Evolutionary conservation across 352 stramenopile genomes (phyloP), one percentile per base, ranked within the genome.

Genomic region (Globisporangium okanoganense): DNA sequence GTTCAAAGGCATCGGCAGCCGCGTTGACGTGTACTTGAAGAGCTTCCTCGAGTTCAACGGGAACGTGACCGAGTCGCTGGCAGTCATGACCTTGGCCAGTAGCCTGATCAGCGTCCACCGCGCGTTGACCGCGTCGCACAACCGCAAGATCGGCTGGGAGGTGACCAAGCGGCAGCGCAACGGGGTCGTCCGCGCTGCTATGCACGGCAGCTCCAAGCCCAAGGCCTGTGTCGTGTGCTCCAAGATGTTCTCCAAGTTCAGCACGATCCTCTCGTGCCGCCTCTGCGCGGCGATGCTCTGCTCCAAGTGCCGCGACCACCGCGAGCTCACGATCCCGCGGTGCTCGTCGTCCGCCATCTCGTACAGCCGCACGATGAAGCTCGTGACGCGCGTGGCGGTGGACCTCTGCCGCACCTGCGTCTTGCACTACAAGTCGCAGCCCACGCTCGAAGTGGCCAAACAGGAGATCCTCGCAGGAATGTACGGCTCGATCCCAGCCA

Each of bases 21-120:
- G 65, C 14, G 73, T 84, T 16, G 72, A 84, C 47, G 70, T 84
- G 5, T 85, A 73, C 61, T 73, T 84, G 58, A 76, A 64, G 16
- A 72, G 63, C 35, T 67, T 71, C 45, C 66, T 80, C n/a, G 71
- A 74, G 22, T 69, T 74, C 14, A 77, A 74, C 47, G 75, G 75
- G 6, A 72, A 71, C 13, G 66, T 81, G 18, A 52, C 75, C 5
- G 73, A 87, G 45, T 71, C 71, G 49, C 57, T 84, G 1, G 75
- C 69, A 5, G 47, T 83, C 14, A 71, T 24, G 40, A 56, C 44
- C 64, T 6, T 35, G 5, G 56, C 56, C 0, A 79, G 22, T 29
- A 71, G 10, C 77, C 74, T 24, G 33, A 82, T 62, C 14, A 20
- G 22, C 14, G 56, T 62, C 22, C n/a, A 33, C 2, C 22, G 22